A percentile compares a stretch with the other conserved stretches of the same genome.
These are phyloP conservation scores for Nicotiana knightiana DNA, from an alignment of 257 asterid species.

Conservation along the genomic window DNA sequence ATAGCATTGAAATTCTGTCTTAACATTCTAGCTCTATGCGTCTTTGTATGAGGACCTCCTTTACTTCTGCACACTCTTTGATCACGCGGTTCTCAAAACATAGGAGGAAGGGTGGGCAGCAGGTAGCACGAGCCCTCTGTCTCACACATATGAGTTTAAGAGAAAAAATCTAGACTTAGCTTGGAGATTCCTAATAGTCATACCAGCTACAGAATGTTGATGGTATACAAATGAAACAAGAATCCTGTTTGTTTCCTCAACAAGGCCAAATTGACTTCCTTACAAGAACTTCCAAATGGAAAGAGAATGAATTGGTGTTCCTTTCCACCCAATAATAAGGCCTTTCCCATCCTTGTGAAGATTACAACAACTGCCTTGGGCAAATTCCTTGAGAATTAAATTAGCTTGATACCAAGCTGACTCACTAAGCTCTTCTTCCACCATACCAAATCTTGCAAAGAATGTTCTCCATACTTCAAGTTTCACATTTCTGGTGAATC, in stretches of 20 bases:
- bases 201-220: background rate
- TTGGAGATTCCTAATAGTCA: background rate
- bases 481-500: constrained; percentile 47
- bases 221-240: background rate
- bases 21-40: background rate
- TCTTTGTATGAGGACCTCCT: constrained; percentile 22
- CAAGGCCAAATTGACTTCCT: background rate
- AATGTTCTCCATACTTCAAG: constrained; percentile 67
- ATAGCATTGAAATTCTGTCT: background rate
- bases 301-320: constrained; percentile 42
- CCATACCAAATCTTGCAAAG: constrained; percentile 41
- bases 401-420: constrained; percentile 44
- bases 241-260: background rate
- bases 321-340: constrained; percentile 43
- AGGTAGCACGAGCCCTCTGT: background rate
- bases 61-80: constrained; percentile 8
- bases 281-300: constrained; percentile 36
- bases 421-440: constrained; percentile 40
- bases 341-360: constrained; percentile 39
- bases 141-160: background rate
- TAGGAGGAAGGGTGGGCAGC: constrained; percentile 12
- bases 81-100: constrained; percentile 1
- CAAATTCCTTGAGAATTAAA: constrained; percentile 32
- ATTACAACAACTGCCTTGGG: constrained; percentile 29
- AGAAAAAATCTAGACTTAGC: background rate